A percentile compares a stretch with the other conserved stretches of the same genome.
phyloP scores from a whole-genome alignment of 345 rosid species.

The Geranium rotundifolium region DNA sequence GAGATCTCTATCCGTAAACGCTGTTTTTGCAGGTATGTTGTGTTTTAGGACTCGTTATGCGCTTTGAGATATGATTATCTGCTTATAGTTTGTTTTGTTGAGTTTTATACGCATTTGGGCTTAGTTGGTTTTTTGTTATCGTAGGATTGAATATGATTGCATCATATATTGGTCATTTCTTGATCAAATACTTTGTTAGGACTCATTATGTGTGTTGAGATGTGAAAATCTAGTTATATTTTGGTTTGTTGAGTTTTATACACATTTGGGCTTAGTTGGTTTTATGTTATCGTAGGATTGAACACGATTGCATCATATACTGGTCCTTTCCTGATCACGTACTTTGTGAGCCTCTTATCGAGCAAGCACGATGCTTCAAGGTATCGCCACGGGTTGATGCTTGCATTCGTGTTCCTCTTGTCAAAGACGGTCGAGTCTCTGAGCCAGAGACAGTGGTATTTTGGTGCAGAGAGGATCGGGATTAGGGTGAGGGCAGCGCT shows the following conservation, averaged over 20 bases:
- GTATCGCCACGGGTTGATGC: conserved; percentile 31
- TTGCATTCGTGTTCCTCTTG: conserved; percentile 42
- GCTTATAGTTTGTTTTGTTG: no score
- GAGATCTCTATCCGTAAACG: conserved; percentile 45
- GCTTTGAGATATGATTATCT: no score
- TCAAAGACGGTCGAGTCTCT: conserved; percentile 55
- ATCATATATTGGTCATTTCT: conserved; percentile 46
- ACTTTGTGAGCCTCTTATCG: conserved; percentile 45
- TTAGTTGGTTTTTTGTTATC: conserved; percentile 2
- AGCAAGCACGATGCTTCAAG: conserved; percentile 24
- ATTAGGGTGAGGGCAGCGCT: conserved; percentile 44
- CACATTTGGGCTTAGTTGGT: not conserved
- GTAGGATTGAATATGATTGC: conserved; percentile 46
- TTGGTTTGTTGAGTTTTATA: no score
- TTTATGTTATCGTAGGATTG: conserved; percentile 24
- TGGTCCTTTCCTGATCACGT: conserved; percentile 53
- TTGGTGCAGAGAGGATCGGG: conserved; percentile 58
- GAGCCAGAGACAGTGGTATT: conserved; percentile 57
- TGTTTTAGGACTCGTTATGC: no score
- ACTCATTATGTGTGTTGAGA: no score
- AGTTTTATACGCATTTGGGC: no score
- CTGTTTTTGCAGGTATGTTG: conserved; percentile 48
- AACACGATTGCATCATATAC: conserved; percentile 44
- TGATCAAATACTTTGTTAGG: conserved; percentile 50
- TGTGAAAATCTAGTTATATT: no score